Evolutionary conservation across 179 eudicot species (phyloP), one percentile per base, ranked within the genome.

Genomic region (Amaranthus tricolor): DNA sequence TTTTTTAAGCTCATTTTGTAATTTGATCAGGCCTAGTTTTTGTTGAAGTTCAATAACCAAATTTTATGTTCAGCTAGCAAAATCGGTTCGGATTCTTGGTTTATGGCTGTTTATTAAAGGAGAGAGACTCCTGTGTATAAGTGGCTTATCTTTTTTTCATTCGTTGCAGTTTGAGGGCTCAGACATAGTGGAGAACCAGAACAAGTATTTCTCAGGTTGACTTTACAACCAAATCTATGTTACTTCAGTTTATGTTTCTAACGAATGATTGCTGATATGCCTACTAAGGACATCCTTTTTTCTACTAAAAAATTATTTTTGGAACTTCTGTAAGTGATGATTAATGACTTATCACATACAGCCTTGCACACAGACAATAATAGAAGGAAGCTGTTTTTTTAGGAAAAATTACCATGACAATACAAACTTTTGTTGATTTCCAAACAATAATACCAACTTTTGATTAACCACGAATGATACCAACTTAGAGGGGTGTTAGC

Each of bases 101-200:
- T 51, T 43, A 68, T 47, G 48, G 16, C 57, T 79, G 14, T 62
- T 62, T 4, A 6, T 49, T 11, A 9, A 66, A n/a, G 6, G 47
- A 40, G 40, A 44, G 40, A 19, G 49, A 64, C 57, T 55, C 67
- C 24, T 56, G 20, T 51, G 43, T 47, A 62, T 20, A 59, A 66
- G n/a, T 59, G 45, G 31, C 63, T 73, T 45, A 77, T 70, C 63
- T 19, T 55, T 43, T 77, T 70, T 78, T 62, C 58, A 43, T 84
- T 58, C 20, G 3, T 86, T 89, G 85, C 92, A 93, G 98, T 89
- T 94, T 89, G 97, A 90, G 74, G 98, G 98, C 71, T 91, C 96
- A 65, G 90, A 90, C 66, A 66, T 83, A 19, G 77, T 91, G 79
- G 83, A 88, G 83, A 84, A 79, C 62, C 97, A 91, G 78, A 94